Evolutionary conservation across 2,329 filamentous ascomycete species (phyloP).

Genomic region (Scolecobasidium constrictum): DNA sequence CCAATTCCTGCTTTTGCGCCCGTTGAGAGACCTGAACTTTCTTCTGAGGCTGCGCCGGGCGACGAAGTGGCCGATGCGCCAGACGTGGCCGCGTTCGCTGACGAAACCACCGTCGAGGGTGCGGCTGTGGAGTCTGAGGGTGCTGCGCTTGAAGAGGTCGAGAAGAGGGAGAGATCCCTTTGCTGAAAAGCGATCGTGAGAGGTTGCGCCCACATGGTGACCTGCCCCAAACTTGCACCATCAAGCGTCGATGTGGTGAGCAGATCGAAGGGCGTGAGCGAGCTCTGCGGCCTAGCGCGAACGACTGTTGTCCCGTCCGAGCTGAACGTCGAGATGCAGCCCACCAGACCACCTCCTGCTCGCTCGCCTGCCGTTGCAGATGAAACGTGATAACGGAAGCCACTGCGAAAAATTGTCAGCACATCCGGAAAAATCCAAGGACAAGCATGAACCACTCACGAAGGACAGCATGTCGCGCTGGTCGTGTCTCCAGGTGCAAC

Average conservation of each 20-base stretch:
- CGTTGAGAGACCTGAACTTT: not conserved
- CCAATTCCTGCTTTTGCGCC: constrained; percentile 10
- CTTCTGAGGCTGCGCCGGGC: not conserved
- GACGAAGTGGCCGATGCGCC: not conserved
- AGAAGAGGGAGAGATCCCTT: not conserved
- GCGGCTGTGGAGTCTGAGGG: not conserved
- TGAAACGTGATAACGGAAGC: not conserved
- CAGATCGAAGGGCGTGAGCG: not conserved
- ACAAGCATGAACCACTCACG: too few species aligned
- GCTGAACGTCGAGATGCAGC: not conserved
- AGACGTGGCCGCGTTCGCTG: not conserved
- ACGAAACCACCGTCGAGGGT: constrained; percentile 16
- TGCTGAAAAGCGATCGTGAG: not conserved
- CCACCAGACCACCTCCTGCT: not conserved
- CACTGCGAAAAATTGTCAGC: too few species aligned
- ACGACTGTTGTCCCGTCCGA: not conserved
- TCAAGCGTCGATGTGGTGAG: not conserved
- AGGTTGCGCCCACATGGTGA: not conserved
- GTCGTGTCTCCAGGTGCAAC: not conserved
- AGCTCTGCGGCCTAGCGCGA: not conserved
- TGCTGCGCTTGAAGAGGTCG: not conserved
- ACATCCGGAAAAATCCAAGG: too few species aligned
- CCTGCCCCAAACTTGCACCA: not conserved
- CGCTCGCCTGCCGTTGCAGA: not conserved
- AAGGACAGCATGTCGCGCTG: not conserved